Percentiles rank a stretch among this genome's conserved stretches.
Evolutionary conservation across 176 grass and related monocot genomes (phyloP).

Genomic region (Elymus sibiricus): DNA sequence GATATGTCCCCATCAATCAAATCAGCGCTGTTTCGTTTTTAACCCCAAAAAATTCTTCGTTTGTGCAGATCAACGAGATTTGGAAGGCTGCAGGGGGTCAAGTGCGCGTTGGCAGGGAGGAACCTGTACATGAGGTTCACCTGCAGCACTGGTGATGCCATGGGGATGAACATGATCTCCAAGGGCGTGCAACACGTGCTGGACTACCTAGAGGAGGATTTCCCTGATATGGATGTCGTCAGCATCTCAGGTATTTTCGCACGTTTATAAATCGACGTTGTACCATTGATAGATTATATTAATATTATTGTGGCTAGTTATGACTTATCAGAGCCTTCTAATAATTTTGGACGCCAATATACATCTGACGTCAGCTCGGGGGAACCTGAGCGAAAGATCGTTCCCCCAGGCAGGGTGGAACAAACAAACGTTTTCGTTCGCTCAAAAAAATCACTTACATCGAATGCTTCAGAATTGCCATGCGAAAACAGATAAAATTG

Average conservation of each 20-base stretch:
- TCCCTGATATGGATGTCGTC: slow-evolving; percentile 90
- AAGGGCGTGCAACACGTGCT: slow-evolving; percentile 90
- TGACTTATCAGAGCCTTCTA: neutral
- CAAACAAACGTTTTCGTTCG: no score
- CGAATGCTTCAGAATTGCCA: no score
- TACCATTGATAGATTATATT: neutral
- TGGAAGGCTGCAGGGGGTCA: slow-evolving; percentile 62
- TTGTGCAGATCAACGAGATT: slow-evolving; percentile 87
- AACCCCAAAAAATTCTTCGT: neutral
- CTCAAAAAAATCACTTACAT: no score
- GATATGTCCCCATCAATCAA: slow-evolving; percentile 18
- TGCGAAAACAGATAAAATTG: no score
- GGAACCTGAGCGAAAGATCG: no score
- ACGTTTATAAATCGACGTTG: neutral
- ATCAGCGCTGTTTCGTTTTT: neutral
- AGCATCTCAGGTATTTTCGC: slow-evolving; percentile 81
- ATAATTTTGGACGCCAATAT: neutral
- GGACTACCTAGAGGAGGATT: slow-evolving; percentile 76
- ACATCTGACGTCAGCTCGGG: no score
- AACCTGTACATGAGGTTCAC: slow-evolving; percentile 87
- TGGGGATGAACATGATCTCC: slow-evolving; percentile 99
- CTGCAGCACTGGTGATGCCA: slow-evolving; percentile 94
- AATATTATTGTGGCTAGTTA: neutral
- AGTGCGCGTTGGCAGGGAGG: slow-evolving; percentile 81
- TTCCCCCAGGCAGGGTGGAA: no score